Conservation (phyloP, 768 basidiomycete species). For the Gymnopilus dilepis region DNA sequence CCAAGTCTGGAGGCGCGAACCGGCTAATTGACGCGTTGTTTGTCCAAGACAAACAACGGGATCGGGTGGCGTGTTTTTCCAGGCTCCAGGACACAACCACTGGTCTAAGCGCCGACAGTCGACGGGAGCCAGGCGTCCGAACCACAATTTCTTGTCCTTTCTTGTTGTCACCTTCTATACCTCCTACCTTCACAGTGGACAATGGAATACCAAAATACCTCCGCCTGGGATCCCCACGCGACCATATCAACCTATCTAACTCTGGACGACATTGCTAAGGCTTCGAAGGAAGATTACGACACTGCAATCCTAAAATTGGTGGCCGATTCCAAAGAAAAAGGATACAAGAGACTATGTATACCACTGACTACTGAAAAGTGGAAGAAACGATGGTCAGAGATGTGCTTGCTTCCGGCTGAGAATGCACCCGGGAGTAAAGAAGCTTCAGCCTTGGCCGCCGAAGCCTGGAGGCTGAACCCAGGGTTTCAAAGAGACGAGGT, state of each 20-base stretch:
- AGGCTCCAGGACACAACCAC: not conserved
- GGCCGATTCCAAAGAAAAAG: constrained; percentile 59
- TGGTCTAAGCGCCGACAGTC: not conserved
- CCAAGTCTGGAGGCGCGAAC: not conserved
- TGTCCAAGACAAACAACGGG: constrained; percentile 26
- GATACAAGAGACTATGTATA: constrained; percentile 77
- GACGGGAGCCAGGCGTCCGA: too few species aligned
- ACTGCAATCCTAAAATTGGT: constrained; percentile 59
- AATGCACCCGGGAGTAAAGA: constrained; percentile 42
- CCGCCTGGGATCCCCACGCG: constrained; percentile 41
- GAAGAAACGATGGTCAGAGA: constrained; percentile 85
- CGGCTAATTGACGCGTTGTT: constrained; percentile 34
- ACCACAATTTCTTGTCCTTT: too few species aligned
- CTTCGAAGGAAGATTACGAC: constrained; percentile 28
- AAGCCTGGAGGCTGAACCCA: constrained; percentile 86
- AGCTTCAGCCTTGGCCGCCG: constrained; percentile 68
- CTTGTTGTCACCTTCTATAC: too few species aligned
- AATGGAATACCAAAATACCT: constrained; percentile 19
- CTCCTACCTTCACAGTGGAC: not conserved
- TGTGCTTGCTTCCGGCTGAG: constrained; percentile 74
- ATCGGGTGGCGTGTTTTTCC: constrained; percentile 12
- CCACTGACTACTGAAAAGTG: constrained; percentile 92
- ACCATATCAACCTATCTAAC: constrained; percentile 44
- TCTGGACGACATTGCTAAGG: constrained; percentile 47
- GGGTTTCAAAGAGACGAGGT: constrained; percentile 84